phyloP scores from a whole-genome alignment of 768 basidiomycete genomes.

The Trametes cinnabarina region DNA sequence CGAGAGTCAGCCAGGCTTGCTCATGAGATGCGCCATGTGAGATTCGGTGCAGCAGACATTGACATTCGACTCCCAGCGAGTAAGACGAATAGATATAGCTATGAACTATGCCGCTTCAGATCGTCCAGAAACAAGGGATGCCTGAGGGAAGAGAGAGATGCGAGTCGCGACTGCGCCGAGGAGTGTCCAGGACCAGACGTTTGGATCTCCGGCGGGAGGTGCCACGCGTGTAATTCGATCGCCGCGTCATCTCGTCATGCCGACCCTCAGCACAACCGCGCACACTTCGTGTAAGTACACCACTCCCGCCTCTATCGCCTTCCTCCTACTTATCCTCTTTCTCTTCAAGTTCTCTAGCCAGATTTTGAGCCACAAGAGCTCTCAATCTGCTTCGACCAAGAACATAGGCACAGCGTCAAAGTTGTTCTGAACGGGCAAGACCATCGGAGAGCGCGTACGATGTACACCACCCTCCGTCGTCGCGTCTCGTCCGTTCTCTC shows the following conservation, averaged over 20 bases:
- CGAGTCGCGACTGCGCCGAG: not conserved
- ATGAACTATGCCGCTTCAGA: too few relatives aligned
- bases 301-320: not conserved
- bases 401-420: not conserved
- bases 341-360: not conserved
- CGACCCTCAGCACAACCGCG: slow-evolving; percentile 2
- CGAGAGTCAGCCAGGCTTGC: not conserved
- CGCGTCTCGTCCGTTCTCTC: slow-evolving; percentile 34
- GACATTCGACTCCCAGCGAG: not conserved
- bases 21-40: not conserved
- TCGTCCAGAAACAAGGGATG: not conserved
- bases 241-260: slow-evolving; percentile 12
- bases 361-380: slow-evolving; percentile 3
- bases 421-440: not conserved
- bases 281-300: not conserved
- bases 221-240: slow-evolving; percentile 1
- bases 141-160: too few relatives aligned
- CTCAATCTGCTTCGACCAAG: too few relatives aligned
- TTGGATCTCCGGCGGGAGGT: not conserved
- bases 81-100: not conserved
- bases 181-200: not conserved
- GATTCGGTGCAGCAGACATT: not conserved
- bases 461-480: slow-evolving; percentile 46
- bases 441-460: slow-evolving; percentile 24
- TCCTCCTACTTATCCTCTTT: not conserved